Base-by-base conservation (phyloP, 768 basidiomycete genomes). In the Clitopilus passeckerianus region DNA sequence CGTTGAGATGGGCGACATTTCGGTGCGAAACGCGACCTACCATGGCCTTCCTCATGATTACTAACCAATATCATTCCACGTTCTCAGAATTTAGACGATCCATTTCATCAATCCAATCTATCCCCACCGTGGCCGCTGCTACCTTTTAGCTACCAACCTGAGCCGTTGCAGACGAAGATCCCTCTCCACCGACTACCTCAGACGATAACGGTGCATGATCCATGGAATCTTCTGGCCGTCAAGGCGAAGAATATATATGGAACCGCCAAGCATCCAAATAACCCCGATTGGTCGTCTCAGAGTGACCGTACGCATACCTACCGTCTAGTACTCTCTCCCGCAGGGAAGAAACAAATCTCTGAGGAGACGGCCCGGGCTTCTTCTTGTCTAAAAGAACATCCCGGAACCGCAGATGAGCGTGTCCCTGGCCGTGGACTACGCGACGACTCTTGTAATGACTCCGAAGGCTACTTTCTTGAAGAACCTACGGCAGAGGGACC, bases 171-270 rank as follows among this genome's bases (percentile, higher is more conserved):
- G 16, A 60, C 65, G 12, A 59, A 67, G 12, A 69, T 74, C 22
- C 64, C 65, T 20, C 68, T 67, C 34, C 61, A 66, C 14, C 58
- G 56, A 8, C 67, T 75, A 33, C 80, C 80, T 0, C 60, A 74
- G 63, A 77, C 64, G 18, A 68, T 81, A 9, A 61, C 75, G 22
- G 76, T 81, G 0, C 79, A 81, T 57, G 79, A 80, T 58, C 79
- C 80, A 0, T 78, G 70, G 62, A 64, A 66, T 57, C 50, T 75
- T 8, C 71, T 80, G 27, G 16, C 59, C 27, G 70, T 70, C 54
- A 57, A 12, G 62, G 53, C 2, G 14, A 43, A 22, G 41, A 57
- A 6, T 65, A 57, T 57, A 27, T 62, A 46, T 37, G 5, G 57
- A 60, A 12, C 60, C 59, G 34, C 61, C 57, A 20, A 57, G 46